Conservation (phyloP, 2,329 filamentous ascomycete genomes). For the Xylariomycetidae sp. region DNA sequence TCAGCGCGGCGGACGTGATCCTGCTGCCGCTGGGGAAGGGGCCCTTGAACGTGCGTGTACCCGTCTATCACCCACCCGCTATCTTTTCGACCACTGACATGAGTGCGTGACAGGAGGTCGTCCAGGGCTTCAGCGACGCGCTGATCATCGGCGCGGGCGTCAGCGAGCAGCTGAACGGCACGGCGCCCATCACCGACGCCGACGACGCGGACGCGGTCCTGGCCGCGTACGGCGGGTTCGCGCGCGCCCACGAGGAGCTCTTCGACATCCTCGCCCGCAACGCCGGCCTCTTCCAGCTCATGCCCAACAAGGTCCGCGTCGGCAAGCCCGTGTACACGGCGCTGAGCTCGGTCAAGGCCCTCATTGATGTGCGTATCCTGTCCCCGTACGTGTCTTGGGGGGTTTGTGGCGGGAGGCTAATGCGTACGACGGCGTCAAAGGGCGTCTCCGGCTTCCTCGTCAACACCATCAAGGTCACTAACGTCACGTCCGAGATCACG, state of each 20-base stretch:
- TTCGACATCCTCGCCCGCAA: neutral
- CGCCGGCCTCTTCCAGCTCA: neutral
- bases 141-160: neutral
- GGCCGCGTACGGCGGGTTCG: neutral
- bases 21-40: neutral
- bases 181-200: neutral
- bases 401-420: neutral
- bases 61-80: neutral
- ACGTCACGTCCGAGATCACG: neutral
- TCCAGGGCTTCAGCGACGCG: neutral
- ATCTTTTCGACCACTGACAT: too few species aligned
- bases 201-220: neutral
- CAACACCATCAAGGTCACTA: neutral
- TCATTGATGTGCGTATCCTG: neutral
- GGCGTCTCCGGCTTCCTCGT: neutral
- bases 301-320: neutral
- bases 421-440: neutral
- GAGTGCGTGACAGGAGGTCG: slow-evolving; percentile 1
- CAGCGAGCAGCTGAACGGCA: neutral
- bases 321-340: neutral
- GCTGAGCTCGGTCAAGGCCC: neutral
- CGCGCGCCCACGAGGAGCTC: neutral
- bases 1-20: neutral
- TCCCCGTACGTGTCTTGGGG: neutral
- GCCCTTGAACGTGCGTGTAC: neutral